phyloP scores from a whole-genome alignment of 441 rosid species.

The Breynia disticha region DNA sequence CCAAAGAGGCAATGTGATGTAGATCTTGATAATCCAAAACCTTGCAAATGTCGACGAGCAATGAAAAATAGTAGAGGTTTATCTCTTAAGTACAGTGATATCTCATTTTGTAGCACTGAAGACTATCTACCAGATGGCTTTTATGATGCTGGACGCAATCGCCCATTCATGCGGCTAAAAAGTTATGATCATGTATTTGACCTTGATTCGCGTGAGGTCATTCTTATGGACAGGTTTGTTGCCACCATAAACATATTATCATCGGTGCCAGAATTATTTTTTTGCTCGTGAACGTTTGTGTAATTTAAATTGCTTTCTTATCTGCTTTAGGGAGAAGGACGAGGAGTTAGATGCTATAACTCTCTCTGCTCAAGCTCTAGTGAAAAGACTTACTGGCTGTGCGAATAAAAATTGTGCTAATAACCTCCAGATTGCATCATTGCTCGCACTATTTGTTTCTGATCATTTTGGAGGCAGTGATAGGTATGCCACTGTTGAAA shows the following conservation, averaged over 20 bases:
- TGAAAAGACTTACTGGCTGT: conserved; percentile 43
- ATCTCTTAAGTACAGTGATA: conserved; percentile 53
- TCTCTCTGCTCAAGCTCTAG: conserved; percentile 61
- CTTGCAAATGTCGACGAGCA: conserved; percentile 61
- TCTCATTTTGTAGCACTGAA: conserved; percentile 66
- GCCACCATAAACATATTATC: not conserved
- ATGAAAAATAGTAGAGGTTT: conserved; percentile 31
- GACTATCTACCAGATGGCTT: conserved; percentile 88
- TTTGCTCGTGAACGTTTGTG: not conserved
- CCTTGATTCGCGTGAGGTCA: conserved; percentile 88
- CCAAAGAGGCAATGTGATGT: conserved; percentile 64
- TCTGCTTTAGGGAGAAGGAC: conserved; percentile 52
- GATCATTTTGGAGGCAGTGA: conserved; percentile 99
- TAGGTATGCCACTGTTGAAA: conserved; percentile 50
- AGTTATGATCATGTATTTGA: conserved; percentile 52
- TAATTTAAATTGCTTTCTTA: conserved; percentile 4
- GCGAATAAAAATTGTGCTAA: conserved; percentile 27
- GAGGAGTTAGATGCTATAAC: conserved; percentile 76
- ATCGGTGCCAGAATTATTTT: not conserved
- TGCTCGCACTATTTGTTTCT: conserved; percentile 89
- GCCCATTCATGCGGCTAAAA: conserved; percentile 64
- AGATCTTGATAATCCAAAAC: conserved; percentile 80
- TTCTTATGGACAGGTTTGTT: conserved; percentile 85
- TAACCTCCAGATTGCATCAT: conserved; percentile 55
- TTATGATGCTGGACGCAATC: conserved; percentile 95